Conservation (phyloP, 2,329 filamentous ascomycete species). For the Fusarium sp. region DNA sequence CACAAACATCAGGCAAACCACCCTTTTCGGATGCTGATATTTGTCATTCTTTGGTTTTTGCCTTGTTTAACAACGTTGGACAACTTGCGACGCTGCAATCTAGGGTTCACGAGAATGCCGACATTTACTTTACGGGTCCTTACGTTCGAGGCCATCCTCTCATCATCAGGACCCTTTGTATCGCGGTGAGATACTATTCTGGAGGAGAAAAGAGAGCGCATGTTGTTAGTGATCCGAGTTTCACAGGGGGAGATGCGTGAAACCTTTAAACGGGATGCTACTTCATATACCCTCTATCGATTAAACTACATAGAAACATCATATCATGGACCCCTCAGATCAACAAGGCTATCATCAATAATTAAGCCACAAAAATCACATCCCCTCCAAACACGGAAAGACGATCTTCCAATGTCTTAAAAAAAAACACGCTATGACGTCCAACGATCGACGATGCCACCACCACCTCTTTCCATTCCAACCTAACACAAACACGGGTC, state of each 20-base stretch:
- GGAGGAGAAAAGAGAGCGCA: conserved; percentile 23
- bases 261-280: not conserved
- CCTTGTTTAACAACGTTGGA: conserved; percentile 96
- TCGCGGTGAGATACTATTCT: conserved; percentile 29
- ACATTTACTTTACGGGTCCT: conserved; percentile 97
- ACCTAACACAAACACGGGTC: not conserved
- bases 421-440: not conserved
- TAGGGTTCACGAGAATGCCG: conserved; percentile 87
- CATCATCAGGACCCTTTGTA: conserved; percentile 86
- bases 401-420: not conserved
- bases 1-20: conserved; percentile 46
- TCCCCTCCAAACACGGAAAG: not conserved
- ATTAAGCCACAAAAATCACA: not conserved
- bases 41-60: conserved; percentile 88
- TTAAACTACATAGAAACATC: not conserved
- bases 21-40: conserved; percentile 82
- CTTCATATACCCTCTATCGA: not conserved
- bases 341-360: not conserved
- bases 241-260: not conserved
- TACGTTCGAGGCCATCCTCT: conserved; percentile 96
- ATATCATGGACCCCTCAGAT: not conserved
- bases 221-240: conserved; percentile 3
- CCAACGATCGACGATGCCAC: not conserved
- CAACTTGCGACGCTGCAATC: conserved; percentile 96
- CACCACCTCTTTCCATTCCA: not conserved